Base-by-base conservation (phyloP, 768 basidiomycete genomes). In the Lenzites betulinus region DNA sequence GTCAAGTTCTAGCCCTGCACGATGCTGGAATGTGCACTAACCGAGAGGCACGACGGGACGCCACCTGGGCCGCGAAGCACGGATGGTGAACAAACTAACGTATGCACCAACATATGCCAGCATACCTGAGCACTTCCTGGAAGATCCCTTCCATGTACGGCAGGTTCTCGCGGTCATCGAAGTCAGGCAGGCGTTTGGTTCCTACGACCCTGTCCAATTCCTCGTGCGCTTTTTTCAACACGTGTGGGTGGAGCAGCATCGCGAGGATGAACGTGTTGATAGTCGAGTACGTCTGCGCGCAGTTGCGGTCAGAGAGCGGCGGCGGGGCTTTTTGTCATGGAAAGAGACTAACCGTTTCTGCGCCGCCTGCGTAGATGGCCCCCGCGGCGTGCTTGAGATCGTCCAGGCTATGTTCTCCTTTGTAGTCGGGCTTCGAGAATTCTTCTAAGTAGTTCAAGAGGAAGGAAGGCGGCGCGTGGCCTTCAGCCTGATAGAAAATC, bases 231-330 rank as follows among this genome's bases (percentile, higher is more conserved):
- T 49, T 57, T 28, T 49, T 41, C 18, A 62, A 46, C 51, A 62
- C 60, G 43, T 58, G 55, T 3, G 60, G 60, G 41, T 62, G 55
- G 35, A 62, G 55, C 11, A 62, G 36, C 60, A 62, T 62, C 50
- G 60, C 60, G 30, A 62, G 60, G 5, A 62, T 35, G 55, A 62
- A 53, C 46, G 60, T 62, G 54, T 57, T 62, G 60, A 62, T 62
- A n/a, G 60, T 62, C 30, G 60, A 62, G 35, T 62, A 62, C 25
- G 60, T 62, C 60, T 62, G 54, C 18, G 13, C 28, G 51, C 39
- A 35, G 44, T 11, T 4, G 30, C n/a, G 41, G 49, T 51, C 41
- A 58, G 23, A 20, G 26, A 36, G 42, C 16, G 23, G 44, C 6
- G 20, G 39, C 25, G 18, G 4, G 16, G 35, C 3, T 13, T 5